Conservation (phyloP, 768 basidiomycete species). For the Kwoniella heveanensis region DNA sequence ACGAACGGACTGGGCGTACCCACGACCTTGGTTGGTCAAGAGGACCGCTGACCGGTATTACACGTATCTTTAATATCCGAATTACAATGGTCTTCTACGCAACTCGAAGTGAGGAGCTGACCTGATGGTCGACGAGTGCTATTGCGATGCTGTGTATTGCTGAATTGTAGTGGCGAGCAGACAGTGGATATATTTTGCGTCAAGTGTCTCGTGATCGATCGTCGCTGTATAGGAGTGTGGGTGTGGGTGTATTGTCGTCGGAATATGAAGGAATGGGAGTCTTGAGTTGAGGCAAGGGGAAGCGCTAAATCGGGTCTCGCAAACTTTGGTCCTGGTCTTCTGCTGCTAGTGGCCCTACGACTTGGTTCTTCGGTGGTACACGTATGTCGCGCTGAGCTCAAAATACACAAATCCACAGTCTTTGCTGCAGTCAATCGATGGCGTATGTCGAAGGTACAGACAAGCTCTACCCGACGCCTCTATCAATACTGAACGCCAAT, state of each 20-base stretch:
- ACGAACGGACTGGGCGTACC: not conserved
- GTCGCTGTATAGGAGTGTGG: too few relatives aligned
- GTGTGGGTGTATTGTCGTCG: not conserved
- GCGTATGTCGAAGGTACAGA: not conserved
- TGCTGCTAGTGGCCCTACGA: too few relatives aligned
- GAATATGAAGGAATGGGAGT: not conserved
- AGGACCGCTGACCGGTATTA: not conserved
- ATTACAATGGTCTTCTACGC: too few relatives aligned
- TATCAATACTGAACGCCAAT: not conserved
- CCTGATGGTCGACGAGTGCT: not conserved
- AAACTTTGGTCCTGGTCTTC: not conserved
- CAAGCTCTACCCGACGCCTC: not conserved
- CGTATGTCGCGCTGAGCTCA: too few relatives aligned
- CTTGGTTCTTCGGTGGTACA: too few relatives aligned
- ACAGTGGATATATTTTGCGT: not conserved
- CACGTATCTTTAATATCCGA: not conserved
- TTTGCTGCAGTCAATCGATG: not conserved
- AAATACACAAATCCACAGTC: too few relatives aligned
- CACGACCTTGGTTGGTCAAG: not conserved
- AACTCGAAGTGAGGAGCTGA: too few relatives aligned
- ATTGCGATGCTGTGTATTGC: not conserved
- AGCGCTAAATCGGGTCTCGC: not conserved
- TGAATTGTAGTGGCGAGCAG: too few relatives aligned
- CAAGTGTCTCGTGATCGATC: slow-evolving; percentile 1
- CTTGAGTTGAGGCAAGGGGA: not conserved